phyloP scores from a whole-genome alignment of 148 eudicot genomes.

The Silene conica region DNA sequence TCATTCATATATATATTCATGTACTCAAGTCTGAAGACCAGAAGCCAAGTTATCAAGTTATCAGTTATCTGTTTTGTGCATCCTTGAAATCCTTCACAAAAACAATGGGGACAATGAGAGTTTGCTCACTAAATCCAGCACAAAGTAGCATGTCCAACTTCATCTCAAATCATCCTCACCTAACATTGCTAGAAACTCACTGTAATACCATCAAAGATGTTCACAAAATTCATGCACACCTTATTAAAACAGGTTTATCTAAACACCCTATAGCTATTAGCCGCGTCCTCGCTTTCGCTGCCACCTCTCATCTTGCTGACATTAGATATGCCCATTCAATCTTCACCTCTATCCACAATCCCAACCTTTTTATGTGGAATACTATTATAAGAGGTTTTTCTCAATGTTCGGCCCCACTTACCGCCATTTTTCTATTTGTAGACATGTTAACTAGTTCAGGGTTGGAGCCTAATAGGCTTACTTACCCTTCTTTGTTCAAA shows the following conservation, averaged over 20 bases:
- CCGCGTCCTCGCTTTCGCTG: conserved; percentile 39
- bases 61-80: not conserved
- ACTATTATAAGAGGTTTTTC: conserved; percentile 55
- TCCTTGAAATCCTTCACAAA: not conserved
- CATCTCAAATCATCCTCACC: conserved; percentile 36
- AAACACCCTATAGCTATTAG: conserved; percentile 38
- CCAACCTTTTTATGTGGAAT: conserved; percentile 52
- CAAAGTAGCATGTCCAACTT: conserved; percentile 37
- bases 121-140: conserved; percentile 22
- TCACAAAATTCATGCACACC: conserved; percentile 43
- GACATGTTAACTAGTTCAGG: conserved; percentile 40
- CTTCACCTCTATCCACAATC: conserved; percentile 32
- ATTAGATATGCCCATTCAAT: conserved; percentile 39
- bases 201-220: conserved; percentile 45
- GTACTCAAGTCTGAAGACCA: not conserved
- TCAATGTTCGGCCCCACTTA: conserved; percentile 37
- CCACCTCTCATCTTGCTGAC: conserved; percentile 32
- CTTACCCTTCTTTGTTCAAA: conserved; percentile 58
- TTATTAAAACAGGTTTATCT: conserved; percentile 49
- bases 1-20: too few species aligned
- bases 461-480: conserved; percentile 35
- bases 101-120: conserved; percentile 16
- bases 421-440: conserved; percentile 37
- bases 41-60: too few species aligned
- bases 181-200: conserved; percentile 37